phyloP scores from a whole-genome alignment of 441 rosid genomes.

The Mallotus repandus region DNA sequence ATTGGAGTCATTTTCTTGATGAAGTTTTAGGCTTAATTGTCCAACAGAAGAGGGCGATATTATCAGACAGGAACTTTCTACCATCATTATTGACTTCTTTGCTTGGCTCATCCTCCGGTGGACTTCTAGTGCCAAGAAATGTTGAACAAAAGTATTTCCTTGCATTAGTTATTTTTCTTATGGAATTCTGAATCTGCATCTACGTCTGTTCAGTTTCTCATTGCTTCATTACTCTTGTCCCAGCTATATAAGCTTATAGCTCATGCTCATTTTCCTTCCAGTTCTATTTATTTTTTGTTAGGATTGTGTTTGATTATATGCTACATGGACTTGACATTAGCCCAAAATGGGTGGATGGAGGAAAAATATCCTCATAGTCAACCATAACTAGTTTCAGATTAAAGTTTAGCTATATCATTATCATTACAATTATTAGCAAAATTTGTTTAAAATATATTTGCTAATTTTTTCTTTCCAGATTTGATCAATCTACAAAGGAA shows the following conservation, averaged over 20 bases:
- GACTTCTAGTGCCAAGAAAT: constrained; percentile 67
- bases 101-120: constrained; percentile 60
- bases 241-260: background rate
- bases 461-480: constrained; percentile 46
- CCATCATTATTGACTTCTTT: constrained; percentile 72
- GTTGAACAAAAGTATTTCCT: constrained; percentile 64
- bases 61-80: constrained; percentile 79
- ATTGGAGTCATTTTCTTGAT: constrained; percentile 65
- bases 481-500: constrained; percentile 70
- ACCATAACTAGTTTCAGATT: background rate
- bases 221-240: background rate
- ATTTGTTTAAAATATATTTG: background rate
- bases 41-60: constrained; percentile 76
- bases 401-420: background rate
- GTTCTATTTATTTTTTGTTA: background rate
- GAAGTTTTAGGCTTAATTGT: constrained; percentile 74
- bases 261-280: background rate
- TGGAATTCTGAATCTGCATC: background rate
- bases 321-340: background rate
- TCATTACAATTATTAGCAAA: background rate
- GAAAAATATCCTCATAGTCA: background rate
- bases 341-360: background rate
- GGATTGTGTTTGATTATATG: background rate
- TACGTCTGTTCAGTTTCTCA: background rate
- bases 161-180: constrained; percentile 9